These are phyloP conservation scores for Penicillium herquei DNA, from an alignment of 495 filamentous ascomycete genomes.

Conservation along the genomic window DNA sequence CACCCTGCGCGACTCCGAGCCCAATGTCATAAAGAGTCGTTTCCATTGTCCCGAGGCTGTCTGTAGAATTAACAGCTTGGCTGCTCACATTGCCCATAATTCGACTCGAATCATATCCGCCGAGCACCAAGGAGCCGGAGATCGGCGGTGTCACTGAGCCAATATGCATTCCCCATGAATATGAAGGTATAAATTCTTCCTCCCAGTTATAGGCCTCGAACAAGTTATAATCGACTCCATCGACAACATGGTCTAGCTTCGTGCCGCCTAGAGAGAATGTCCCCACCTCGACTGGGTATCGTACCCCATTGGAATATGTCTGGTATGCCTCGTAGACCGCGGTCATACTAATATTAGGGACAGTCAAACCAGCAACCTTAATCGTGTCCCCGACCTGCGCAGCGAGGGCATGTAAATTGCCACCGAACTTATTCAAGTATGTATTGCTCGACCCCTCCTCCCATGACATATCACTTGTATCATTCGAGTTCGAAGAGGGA, in stretches of 20 bases:
- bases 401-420: background rate
- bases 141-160: constrained; percentile 43
- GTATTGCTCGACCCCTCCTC: background rate
- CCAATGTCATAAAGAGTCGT: constrained; percentile 40
- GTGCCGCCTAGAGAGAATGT: constrained; percentile 1
- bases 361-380: background rate
- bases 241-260: background rate
- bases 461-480: background rate
- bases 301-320: constrained; percentile 2
- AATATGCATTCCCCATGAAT: constrained; percentile 54
- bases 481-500: background rate
- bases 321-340: constrained; percentile 1
- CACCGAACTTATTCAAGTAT: background rate
- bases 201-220: background rate
- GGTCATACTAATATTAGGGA: background rate
- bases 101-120: constrained; percentile 51
- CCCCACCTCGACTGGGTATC: constrained; percentile 10
- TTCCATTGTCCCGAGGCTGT: constrained; percentile 5
- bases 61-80: constrained; percentile 14
- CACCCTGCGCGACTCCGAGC: constrained; percentile 40
- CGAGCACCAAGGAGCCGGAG: constrained; percentile 44
- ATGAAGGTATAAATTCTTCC: constrained; percentile 34
- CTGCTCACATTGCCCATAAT: constrained; percentile 27
- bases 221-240: background rate
- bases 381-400: background rate